These are phyloP conservation scores for Trichoderma afroharzianum DNA, from an alignment of 2,329 filamentous ascomycete genomes.

Conservation along the genomic window DNA sequence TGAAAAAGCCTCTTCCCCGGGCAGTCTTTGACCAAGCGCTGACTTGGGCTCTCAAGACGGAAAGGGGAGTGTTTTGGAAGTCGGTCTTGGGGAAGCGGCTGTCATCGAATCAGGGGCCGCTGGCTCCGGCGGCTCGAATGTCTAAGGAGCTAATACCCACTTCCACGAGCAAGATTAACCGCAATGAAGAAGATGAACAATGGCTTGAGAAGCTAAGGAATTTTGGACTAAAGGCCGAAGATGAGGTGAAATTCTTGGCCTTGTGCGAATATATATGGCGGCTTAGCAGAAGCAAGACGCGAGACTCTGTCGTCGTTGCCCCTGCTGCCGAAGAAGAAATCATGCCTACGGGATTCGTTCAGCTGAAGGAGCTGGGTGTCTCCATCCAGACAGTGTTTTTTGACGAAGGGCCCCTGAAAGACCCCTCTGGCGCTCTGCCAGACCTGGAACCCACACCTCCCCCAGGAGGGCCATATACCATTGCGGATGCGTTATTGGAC, in stretches of 20 bases:
- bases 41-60: conserved; percentile 77
- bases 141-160: conserved; percentile 54
- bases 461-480: conserved; percentile 60
- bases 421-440: conserved; percentile 30
- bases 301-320: conserved; percentile 36
- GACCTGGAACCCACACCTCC: conserved; percentile 32
- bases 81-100: conserved; percentile 63
- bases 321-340: conserved; percentile 33
- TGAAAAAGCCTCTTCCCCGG: conserved; percentile 78
- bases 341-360: conserved; percentile 50
- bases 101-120: conserved; percentile 59
- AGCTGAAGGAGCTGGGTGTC: conserved; percentile 70
- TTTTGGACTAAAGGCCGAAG: conserved; percentile 74
- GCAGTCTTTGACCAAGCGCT: conserved; percentile 80
- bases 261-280: conserved; percentile 91
- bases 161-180: conserved; percentile 60
- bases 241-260: conserved; percentile 84
- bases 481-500: conserved; percentile 85
- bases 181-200: conserved; percentile 89
- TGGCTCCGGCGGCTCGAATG: conserved; percentile 50
- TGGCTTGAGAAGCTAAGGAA: conserved; percentile 86
- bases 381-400: conserved; percentile 90
- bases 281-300: conserved; percentile 67
- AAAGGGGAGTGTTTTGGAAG: conserved; percentile 86
- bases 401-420: conserved; percentile 64